Percentiles rank a stretch among this genome's conserved stretches.
These are phyloP conservation scores for Boletus speciosus DNA, from an alignment of 768 basidiomycete species.

Conservation along the genomic window DNA sequence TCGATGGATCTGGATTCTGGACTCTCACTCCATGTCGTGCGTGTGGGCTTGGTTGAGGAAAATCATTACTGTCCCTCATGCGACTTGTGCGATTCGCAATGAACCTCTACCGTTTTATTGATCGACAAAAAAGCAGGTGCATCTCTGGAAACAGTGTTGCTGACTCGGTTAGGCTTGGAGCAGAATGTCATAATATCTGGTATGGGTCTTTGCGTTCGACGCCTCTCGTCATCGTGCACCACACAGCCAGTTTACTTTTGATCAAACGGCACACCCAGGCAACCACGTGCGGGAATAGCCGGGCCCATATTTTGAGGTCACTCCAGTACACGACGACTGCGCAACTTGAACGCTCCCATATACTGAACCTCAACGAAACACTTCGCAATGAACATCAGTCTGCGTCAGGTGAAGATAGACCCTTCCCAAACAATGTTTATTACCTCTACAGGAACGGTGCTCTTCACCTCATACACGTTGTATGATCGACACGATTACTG, in stretches of 20 bases:
- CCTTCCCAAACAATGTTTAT: conserved; percentile 13
- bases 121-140: not conserved
- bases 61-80: not conserved
- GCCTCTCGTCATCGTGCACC: not conserved
- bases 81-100: not conserved
- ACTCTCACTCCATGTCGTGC: not conserved
- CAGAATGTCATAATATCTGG: too few species aligned
- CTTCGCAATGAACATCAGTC: conserved; percentile 17
- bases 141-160: not conserved
- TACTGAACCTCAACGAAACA: not conserved
- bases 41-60: not conserved
- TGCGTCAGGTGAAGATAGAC: conserved; percentile 11
- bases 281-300: not conserved
- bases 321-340: not conserved
- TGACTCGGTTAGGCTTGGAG: not conserved
- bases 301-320: too few species aligned
- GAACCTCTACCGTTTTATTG: not conserved
- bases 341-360: not conserved
- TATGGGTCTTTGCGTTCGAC: not conserved
- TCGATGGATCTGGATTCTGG: not conserved
- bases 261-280: too few species aligned
- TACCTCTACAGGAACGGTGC: conserved; percentile 13
- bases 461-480: conserved; percentile 9
- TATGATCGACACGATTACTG: not conserved
- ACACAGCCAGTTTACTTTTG: not conserved